These are phyloP conservation scores for Dicorynia guianensis DNA, from an alignment of 306 rosid species.

Conservation along the genomic window DNA sequence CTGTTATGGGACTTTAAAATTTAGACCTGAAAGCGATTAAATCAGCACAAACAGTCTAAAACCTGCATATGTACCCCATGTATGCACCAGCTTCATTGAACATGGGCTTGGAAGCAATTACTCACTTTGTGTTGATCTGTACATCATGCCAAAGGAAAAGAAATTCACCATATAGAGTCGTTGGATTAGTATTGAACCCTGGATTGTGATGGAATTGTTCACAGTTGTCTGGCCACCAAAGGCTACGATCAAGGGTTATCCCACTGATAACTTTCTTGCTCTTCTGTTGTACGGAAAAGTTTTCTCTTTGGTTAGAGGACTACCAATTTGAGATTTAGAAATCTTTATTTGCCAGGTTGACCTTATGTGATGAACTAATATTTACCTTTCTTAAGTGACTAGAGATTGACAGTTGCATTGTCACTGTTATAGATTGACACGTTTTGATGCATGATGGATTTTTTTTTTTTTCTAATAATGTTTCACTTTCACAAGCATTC, in stretches of 20 bases:
- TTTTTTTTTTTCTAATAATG: too few species aligned
- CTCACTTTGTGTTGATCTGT: conserved; percentile 15
- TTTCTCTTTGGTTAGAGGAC: conserved; percentile 20
- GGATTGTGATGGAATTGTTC: conserved; percentile 22
- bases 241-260: conserved; percentile 23
- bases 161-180: conserved; percentile 31
- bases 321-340: conserved; percentile 21
- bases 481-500: too few species aligned
- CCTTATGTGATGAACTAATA: conserved; percentile 28
- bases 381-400: not conserved
- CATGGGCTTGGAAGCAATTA: conserved; percentile 32
- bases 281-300: conserved; percentile 20
- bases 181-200: conserved; percentile 28
- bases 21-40: conserved; percentile 54
- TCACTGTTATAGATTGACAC: too few species aligned
- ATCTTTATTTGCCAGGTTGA: conserved; percentile 15
- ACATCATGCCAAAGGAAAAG: conserved; percentile 18
- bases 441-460: not conserved
- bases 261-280: not conserved
- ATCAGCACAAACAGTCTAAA: conserved; percentile 75
- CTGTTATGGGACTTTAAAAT: conserved; percentile 73
- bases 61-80: not conserved
- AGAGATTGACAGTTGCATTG: not conserved
- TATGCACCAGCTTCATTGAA: too few species aligned
- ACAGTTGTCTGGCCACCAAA: conserved; percentile 27